Evolutionary conservation across 2,329 filamentous ascomycete genomes (phyloP).

Genomic region (Hypoxylon sp.): DNA sequence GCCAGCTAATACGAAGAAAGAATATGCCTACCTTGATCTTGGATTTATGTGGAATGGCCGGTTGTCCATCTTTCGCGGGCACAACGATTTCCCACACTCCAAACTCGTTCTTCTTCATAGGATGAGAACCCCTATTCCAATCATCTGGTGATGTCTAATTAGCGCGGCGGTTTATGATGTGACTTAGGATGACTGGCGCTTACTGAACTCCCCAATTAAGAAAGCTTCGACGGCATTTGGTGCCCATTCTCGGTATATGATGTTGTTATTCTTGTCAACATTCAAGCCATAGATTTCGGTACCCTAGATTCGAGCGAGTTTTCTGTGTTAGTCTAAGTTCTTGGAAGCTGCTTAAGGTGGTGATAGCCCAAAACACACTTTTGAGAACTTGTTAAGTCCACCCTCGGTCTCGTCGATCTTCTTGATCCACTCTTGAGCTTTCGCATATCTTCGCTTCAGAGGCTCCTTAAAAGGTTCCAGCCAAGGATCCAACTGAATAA

Average conservation of each 20-base stretch:
- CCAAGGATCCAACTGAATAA: conserved; percentile 89
- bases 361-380: conserved; percentile 64
- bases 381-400: conserved; percentile 91
- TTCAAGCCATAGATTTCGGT: conserved; percentile 90
- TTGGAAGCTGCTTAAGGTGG: neutral
- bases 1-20: neutral
- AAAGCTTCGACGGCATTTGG: conserved; percentile 88
- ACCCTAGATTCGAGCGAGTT: conserved; percentile 69
- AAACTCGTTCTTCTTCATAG: conserved; percentile 88
- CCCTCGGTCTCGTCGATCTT: conserved; percentile 87
- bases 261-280: conserved; percentile 84
- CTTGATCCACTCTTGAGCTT: conserved; percentile 89
- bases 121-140: conserved; percentile 87
- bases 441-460: conserved; percentile 81
- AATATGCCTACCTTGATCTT: conserved; percentile 94
- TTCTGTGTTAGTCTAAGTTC: conserved; percentile 35
- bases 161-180: conserved; percentile 44
- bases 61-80: conserved; percentile 78
- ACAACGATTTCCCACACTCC: conserved; percentile 89
- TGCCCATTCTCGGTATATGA: conserved; percentile 96
- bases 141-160: conserved; percentile 70
- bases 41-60: conserved; percentile 90
- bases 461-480: conserved; percentile 86
- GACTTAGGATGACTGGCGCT: conserved; percentile 50
- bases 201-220: conserved; percentile 95